Evolutionary conservation across 2,329 filamentous ascomycete genomes (phyloP).

Genomic region (Rugonectria rugulosa): DNA sequence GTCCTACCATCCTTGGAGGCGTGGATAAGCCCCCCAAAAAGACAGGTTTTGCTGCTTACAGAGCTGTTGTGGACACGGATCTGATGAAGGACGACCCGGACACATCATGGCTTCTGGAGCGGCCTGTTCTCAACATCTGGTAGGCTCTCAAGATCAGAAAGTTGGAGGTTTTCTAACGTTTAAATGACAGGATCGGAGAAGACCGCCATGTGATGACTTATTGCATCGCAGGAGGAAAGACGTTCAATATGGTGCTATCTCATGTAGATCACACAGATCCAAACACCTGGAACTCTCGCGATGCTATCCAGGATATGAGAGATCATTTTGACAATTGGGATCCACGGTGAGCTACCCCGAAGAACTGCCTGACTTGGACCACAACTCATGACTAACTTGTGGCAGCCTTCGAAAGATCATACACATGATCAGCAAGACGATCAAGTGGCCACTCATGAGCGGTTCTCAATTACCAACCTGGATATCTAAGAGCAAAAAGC

Average conservation of each 20-base stretch:
- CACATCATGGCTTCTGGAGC: slow-evolving; percentile 48
- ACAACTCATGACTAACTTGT: not conserved
- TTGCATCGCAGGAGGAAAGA: slow-evolving; percentile 49
- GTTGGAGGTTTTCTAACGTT: not conserved
- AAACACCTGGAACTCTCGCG: slow-evolving; percentile 36
- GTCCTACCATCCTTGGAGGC: not conserved
- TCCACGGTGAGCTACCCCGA: slow-evolving; percentile 32
- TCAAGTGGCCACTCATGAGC: slow-evolving; percentile 45
- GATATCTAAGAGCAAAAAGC: slow-evolving; percentile 37
- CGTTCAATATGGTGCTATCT: slow-evolving; percentile 56
- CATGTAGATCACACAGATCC: slow-evolving; percentile 49
- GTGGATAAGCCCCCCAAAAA: slow-evolving; percentile 7
- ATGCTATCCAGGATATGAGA: slow-evolving; percentile 43
- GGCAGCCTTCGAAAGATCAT: slow-evolving; percentile 46
- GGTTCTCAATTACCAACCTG: slow-evolving; percentile 40
- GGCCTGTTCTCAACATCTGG: slow-evolving; percentile 50
- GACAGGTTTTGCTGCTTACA: slow-evolving; percentile 52
- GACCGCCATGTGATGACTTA: slow-evolving; percentile 55
- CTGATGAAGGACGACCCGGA: slow-evolving; percentile 47
- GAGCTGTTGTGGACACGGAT: slow-evolving; percentile 48
- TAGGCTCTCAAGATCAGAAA: slow-evolving; percentile 21
- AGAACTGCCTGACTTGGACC: not conserved
- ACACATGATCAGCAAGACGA: slow-evolving; percentile 41
- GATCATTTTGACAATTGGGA: slow-evolving; percentile 45
- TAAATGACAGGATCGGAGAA: slow-evolving; percentile 46